Conservation (phyloP, 352 stramenopile species). For the Phytophthora uliginosa region DNA sequence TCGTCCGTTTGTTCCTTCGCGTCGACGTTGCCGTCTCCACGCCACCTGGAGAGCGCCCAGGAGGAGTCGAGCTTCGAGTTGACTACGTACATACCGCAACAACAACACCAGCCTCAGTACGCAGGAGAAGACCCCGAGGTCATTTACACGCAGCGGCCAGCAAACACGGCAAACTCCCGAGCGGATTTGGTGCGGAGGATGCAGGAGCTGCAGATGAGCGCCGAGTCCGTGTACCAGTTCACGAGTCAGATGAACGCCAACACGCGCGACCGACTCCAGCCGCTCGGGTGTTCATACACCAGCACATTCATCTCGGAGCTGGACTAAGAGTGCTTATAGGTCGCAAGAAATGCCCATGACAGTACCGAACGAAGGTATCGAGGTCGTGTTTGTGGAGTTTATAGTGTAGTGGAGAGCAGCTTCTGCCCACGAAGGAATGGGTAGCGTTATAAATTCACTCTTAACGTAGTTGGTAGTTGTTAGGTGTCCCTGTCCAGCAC, state of each 20-base stretch:
- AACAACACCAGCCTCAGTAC: slow-evolving; percentile 27
- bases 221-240: slow-evolving; percentile 69
- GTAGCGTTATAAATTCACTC: neutral
- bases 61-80: slow-evolving; percentile 30
- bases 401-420: slow-evolving; percentile 7
- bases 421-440: slow-evolving; percentile 2
- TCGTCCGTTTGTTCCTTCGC: slow-evolving; percentile 26
- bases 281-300: slow-evolving; percentile 11
- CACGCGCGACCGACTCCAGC: slow-evolving; percentile 26
- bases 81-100: slow-evolving; percentile 22
- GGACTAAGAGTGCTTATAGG: slow-evolving; percentile 13
- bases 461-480: neutral
- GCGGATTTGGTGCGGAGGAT: slow-evolving; percentile 58
- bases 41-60: slow-evolving; percentile 27
- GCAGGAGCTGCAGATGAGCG: slow-evolving; percentile 62
- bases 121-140: slow-evolving; percentile 23
- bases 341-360: neutral
- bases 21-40: slow-evolving; percentile 26
- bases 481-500: neutral
- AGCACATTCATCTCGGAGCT: slow-evolving; percentile 36
- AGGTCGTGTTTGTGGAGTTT: slow-evolving; percentile 1
- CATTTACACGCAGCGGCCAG: slow-evolving; percentile 14
- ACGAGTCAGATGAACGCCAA: slow-evolving; percentile 56
- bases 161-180: neutral
- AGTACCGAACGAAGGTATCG: slow-evolving; percentile 13